phyloP scores from a whole-genome alignment of 108 stramenopile species.

The Nitzschia sp. region DNA sequence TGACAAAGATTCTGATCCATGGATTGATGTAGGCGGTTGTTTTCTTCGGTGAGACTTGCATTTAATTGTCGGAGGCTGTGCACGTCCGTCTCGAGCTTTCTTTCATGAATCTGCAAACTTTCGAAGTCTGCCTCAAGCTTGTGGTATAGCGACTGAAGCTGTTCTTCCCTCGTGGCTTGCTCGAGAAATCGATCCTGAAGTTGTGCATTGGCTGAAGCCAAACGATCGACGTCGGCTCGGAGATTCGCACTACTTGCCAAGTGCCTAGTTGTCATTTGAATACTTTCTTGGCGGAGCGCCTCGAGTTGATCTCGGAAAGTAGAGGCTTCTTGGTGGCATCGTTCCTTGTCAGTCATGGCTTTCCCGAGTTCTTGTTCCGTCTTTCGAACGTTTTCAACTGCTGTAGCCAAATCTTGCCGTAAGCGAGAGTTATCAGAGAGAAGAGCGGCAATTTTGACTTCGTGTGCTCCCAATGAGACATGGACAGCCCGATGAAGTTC shows the following conservation, averaged over 20 bases:
- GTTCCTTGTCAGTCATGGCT: not conserved
- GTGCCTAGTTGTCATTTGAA: not conserved
- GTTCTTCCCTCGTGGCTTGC: not conserved
- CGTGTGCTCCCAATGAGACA: no score
- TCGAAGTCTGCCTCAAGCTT: no score
- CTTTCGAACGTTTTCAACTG: not conserved
- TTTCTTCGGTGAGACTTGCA: no score
- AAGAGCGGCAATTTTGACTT: not conserved
- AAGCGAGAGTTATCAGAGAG: not conserved
- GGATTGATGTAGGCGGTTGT: no score
- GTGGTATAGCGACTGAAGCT: slow-evolving; percentile 56
- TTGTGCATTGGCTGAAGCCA: slow-evolving; percentile 78
- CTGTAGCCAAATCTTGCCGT: not conserved
- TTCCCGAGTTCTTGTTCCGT: not conserved
- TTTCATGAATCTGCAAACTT: no score
- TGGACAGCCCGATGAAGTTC: no score
- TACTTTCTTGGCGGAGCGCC: not conserved
- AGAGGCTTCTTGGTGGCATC: not conserved
- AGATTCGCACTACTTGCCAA: no score
- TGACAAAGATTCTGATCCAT: no score
- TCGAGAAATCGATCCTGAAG: slow-evolving; percentile 60
- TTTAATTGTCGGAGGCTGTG: no score
- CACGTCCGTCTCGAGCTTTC: no score
- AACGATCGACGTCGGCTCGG: slow-evolving; percentile 79
- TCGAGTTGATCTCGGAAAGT: not conserved